phyloP scores from a whole-genome alignment of 2,329 filamentous ascomycete species.

The Camillea tinctor region DNA sequence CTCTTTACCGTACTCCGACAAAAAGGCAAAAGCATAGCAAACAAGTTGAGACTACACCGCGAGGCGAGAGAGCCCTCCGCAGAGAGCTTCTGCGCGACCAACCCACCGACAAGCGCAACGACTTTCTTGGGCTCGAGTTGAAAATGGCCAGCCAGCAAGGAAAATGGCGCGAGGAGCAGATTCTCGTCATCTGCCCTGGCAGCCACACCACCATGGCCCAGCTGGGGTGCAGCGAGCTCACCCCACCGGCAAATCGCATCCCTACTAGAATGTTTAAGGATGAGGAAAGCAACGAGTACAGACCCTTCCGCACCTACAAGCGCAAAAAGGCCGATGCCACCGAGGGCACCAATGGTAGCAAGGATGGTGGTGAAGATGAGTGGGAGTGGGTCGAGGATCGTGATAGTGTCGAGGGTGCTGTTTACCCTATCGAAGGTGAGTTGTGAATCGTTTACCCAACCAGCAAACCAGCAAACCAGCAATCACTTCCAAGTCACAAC shows the following conservation, averaged over 20 bases:
- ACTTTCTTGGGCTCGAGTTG: constrained; percentile 4
- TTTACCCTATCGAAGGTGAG: constrained; percentile 75
- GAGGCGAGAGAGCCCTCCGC: constrained; percentile 15
- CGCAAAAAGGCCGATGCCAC: constrained; percentile 46
- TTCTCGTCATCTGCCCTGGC: constrained; percentile 74
- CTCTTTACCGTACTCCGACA: background rate
- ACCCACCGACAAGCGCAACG: background rate
- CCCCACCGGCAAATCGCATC: constrained; percentile 81
- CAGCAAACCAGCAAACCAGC: no score
- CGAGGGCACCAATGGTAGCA: constrained; percentile 38
- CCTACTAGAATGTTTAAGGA: constrained; percentile 95
- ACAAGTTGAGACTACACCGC: constrained; percentile 8
- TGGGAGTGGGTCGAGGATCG: constrained; percentile 83
- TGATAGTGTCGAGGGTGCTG: constrained; percentile 81
- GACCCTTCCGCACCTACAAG: constrained; percentile 74
- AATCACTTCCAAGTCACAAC: no score
- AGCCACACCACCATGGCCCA: constrained; percentile 90
- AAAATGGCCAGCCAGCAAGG: constrained; percentile 55
- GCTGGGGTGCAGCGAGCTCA: constrained; percentile 86
- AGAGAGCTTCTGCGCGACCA: constrained; percentile 7
- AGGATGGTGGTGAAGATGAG: constrained; percentile 55
- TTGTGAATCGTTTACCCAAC: no score
- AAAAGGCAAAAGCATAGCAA: constrained; percentile 1
- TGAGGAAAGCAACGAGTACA: constrained; percentile 70
- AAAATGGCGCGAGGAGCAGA: constrained; percentile 65